These are phyloP conservation scores for Schoenoplectus triqueter DNA, from an alignment of 202 grass and related monocot genomes.

Conservation along the genomic window DNA sequence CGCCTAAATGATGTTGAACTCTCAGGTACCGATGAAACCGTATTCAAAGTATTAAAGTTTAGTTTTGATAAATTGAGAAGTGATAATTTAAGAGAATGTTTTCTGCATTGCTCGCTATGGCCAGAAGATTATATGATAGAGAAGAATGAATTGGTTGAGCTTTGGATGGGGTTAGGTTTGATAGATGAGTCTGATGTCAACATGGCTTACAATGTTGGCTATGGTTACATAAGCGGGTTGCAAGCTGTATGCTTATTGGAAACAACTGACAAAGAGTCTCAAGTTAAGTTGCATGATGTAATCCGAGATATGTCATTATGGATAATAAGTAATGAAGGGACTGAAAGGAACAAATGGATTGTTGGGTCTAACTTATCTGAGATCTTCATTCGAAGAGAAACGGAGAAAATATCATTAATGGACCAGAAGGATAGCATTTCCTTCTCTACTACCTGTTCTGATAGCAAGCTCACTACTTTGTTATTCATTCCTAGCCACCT, in stretches of 20 bases:
- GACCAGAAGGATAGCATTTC: not conserved
- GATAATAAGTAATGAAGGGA: constrained; percentile 29
- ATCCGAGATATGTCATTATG: constrained; percentile 45
- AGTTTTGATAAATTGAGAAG: constrained; percentile 36
- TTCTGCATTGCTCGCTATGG: constrained; percentile 41
- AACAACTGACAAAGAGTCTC: constrained; percentile 20
- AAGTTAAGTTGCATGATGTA: constrained; percentile 37
- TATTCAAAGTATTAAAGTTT: constrained; percentile 31
- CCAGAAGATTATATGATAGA: constrained; percentile 25
- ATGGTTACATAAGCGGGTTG: constrained; percentile 30
- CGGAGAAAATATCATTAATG: not conserved
- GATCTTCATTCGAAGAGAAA: constrained; percentile 10
- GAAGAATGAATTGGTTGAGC: constrained; percentile 27
- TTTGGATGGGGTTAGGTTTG: constrained; percentile 31
- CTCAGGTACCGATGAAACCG: constrained; percentile 1
- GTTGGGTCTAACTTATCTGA: constrained; percentile 15
- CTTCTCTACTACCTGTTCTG: not conserved
- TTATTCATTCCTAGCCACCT: not conserved
- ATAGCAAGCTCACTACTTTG: not conserved
- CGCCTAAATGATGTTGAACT: not conserved
- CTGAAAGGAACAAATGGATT: constrained; percentile 33
- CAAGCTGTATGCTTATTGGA: constrained; percentile 39
- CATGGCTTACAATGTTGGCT: constrained; percentile 37
- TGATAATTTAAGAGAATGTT: not conserved
- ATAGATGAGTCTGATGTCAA: constrained; percentile 16